These are phyloP conservation scores for Spizellomyces punctatus DNA, from an alignment of 192 early-diverging fungal genomes.

Conservation along the genomic window DNA sequence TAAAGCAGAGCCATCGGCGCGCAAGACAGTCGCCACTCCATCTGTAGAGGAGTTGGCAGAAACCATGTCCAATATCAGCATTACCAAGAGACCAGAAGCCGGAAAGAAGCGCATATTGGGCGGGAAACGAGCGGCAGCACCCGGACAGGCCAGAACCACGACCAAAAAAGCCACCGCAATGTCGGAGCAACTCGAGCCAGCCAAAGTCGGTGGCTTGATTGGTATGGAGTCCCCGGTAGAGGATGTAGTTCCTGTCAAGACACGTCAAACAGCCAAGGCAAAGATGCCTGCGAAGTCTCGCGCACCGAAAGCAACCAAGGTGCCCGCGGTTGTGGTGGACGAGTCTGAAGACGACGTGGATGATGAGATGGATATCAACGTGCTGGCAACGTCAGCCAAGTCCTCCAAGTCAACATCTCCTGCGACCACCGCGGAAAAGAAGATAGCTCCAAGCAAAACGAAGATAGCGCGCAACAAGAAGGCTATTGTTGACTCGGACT, in stretches of 20 bases:
- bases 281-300: not conserved
- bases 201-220: not conserved
- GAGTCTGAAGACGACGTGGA: conserved; percentile 7
- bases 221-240: not conserved
- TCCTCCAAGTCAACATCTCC: too few species aligned
- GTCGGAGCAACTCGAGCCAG: not conserved
- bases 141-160: not conserved
- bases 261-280: not conserved
- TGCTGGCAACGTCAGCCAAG: conserved; percentile 3
- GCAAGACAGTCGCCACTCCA: conserved; percentile 4
- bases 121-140: conserved; percentile 5
- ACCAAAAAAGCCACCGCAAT: not conserved
- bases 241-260: not conserved
- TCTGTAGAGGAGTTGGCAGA: conserved; percentile 1
- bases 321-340: not conserved
- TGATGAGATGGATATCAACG: conserved; percentile 17
- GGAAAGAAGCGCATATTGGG: conserved; percentile 15
- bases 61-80: not conserved
- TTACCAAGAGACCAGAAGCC: not conserved
- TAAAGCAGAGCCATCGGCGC: not conserved
- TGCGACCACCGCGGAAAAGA: too few species aligned
- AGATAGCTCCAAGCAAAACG: too few species aligned
- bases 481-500: too few species aligned
- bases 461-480: too few species aligned
- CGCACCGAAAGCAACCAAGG: not conserved